phyloP scores from a whole-genome alignment of 169 alveolate genomes.

The Cyclospora cayetanensis region DNA sequence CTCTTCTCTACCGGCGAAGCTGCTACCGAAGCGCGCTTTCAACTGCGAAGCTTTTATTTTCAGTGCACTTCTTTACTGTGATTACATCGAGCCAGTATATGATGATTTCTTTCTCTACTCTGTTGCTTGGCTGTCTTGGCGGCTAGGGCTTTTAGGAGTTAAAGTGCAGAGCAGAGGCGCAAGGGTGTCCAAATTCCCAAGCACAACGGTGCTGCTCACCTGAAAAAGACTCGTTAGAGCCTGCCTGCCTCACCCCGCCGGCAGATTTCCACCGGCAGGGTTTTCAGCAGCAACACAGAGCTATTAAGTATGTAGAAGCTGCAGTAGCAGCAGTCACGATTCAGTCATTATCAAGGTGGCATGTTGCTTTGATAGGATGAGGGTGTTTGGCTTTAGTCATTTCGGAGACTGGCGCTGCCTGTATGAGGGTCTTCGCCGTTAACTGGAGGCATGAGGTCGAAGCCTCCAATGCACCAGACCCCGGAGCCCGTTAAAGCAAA shows the following conservation, averaged over 20 bases:
- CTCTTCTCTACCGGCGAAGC: neutral
- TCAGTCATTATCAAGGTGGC: neutral
- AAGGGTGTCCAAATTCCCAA: constrained; percentile 2
- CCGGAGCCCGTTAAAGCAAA: too few relatives aligned
- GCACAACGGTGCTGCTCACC: constrained; percentile 45
- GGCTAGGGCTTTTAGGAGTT: constrained; percentile 37
- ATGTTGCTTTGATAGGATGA: neutral
- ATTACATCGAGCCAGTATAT: neutral
- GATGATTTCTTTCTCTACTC: neutral
- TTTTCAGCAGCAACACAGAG: constrained; percentile 9
- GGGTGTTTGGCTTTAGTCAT: constrained; percentile 34
- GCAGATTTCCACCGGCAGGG: too few relatives aligned
- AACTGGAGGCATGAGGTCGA: neutral
- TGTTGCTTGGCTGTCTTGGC: constrained; percentile 31
- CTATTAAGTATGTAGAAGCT: neutral
- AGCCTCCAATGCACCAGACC: neutral
- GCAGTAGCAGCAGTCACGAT: constrained; percentile 23
- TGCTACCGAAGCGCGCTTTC: neutral
- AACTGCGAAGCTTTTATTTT: neutral
- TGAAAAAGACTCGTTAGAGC: constrained; percentile 46
- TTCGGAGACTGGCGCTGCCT: neutral
- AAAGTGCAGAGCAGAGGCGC: constrained; percentile 32
- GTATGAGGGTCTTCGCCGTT: neutral
- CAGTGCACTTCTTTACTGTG: constrained; percentile 17
- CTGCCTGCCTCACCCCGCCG: too few relatives aligned